Conservation (phyloP, 208 protist species). For the Crithidia expoeki region DNA sequence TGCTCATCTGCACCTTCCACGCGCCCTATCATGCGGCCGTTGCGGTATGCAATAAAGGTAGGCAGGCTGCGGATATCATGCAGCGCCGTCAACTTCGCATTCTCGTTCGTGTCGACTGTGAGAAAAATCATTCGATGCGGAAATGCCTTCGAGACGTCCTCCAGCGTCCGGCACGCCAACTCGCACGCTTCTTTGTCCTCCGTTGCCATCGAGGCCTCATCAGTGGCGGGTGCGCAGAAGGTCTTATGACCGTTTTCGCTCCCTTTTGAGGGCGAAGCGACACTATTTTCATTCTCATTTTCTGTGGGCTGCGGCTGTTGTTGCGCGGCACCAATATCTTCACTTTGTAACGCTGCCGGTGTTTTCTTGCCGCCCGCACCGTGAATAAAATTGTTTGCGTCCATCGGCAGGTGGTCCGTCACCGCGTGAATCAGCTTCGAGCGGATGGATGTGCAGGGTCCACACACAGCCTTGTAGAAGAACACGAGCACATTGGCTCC, state of each 20-base stretch:
- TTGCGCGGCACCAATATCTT: background rate
- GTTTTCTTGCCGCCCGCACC: background rate
- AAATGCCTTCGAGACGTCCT: constrained; percentile 16
- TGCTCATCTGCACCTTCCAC: constrained; percentile 69
- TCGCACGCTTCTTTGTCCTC: constrained; percentile 30
- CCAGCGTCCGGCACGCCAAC: constrained; percentile 29
- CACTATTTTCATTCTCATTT: too few relatives aligned
- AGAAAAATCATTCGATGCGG: constrained; percentile 44
- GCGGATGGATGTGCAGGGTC: constrained; percentile 61
- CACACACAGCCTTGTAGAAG: constrained; percentile 79
- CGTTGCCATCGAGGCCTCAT: constrained; percentile 14
- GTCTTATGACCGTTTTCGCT: background rate
- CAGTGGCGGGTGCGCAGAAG: background rate
- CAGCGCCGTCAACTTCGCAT: constrained; percentile 67
- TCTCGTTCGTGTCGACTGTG: constrained; percentile 82
- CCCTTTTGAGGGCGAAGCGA: too few relatives aligned
- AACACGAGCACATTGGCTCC: constrained; percentile 61
- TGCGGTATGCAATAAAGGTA: constrained; percentile 81
- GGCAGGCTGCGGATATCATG: constrained; percentile 88
- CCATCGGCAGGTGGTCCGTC: constrained; percentile 23
- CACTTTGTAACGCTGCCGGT: background rate
- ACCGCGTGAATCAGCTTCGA: constrained; percentile 46
- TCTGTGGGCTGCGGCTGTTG: background rate
- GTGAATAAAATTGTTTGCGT: background rate
- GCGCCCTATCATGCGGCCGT: constrained; percentile 69